Evolutionary conservation across 2,329 filamentous ascomycete species (phyloP).

Genomic region (Pseudonectria foliicola): DNA sequence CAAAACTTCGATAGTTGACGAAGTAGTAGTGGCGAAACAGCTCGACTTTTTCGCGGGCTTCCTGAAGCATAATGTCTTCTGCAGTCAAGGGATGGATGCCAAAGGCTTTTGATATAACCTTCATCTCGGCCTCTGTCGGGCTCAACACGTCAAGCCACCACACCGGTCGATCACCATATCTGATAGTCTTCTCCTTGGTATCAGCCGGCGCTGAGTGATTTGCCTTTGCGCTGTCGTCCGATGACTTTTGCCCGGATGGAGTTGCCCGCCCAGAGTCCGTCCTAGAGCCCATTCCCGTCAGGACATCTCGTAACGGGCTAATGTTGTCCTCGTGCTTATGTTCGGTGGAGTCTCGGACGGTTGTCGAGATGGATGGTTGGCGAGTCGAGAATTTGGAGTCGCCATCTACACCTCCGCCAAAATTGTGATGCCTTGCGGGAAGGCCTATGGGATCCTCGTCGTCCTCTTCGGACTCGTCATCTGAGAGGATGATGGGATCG

Average conservation of each 20-base stretch:
- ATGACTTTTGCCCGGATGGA: constrained; percentile 37
- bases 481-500: constrained; percentile 68
- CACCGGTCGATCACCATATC: constrained; percentile 76
- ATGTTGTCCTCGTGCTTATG: constrained; percentile 14
- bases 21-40: constrained; percentile 98
- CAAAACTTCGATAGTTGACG: constrained; percentile 95
- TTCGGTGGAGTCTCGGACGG: constrained; percentile 16
- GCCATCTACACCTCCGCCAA: constrained; percentile 22
- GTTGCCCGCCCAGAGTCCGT: constrained; percentile 40
- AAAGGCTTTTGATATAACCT: constrained; percentile 83
- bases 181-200: constrained; percentile 37
- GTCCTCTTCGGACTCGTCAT: constrained; percentile 65
- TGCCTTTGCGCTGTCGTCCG: constrained; percentile 18
- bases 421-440: constrained; percentile 17
- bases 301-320: constrained; percentile 24
- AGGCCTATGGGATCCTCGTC: constrained; percentile 33
- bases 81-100: constrained; percentile 92
- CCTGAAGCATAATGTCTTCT: constrained; percentile 95
- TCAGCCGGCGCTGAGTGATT: constrained; percentile 13
- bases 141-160: constrained; percentile 95
- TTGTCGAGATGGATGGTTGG: constrained; percentile 36
- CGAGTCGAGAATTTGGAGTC: constrained; percentile 40
- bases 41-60: constrained; percentile 96
- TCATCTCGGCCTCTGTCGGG: constrained; percentile 94
- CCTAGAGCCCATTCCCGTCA: constrained; percentile 23